Evolutionary conservation across 305 asterid species (phyloP).

Genomic region (Fraxinus nigra): DNA sequence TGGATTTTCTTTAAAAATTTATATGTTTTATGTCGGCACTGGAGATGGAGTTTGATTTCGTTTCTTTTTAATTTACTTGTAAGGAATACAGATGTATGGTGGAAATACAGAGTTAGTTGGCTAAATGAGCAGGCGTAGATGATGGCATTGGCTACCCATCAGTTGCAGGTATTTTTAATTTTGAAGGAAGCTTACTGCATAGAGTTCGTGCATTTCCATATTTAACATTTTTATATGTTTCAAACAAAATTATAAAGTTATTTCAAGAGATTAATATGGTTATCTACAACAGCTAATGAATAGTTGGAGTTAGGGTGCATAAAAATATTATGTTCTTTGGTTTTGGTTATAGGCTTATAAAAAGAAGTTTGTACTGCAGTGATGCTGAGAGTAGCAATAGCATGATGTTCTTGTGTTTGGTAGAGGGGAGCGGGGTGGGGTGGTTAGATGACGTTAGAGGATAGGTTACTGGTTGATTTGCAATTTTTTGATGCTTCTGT

Average conservation of each 20-base stretch:
- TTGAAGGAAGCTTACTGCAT: background rate
- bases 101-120: slow-evolving; percentile 26
- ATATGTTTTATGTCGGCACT: background rate
- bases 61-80: background rate
- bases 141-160: slow-evolving; percentile 56
- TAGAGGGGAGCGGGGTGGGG: background rate
- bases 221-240: slow-evolving; percentile 8
- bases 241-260: background rate
- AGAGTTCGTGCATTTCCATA: background rate
- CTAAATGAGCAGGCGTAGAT: slow-evolving; percentile 34
- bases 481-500: background rate
- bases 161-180: slow-evolving; percentile 41
- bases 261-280: background rate
- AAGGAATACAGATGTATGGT: slow-evolving; percentile 21
- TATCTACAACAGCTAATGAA: background rate
- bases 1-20: background rate
- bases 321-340: background rate
- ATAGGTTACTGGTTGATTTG: background rate
- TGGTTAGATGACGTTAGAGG: background rate
- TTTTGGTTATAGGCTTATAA: background rate
- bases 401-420: background rate
- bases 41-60: background rate
- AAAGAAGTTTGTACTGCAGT: background rate
- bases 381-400: background rate
- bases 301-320: background rate